Conservation (phyloP, 192 early-diverging fungal genomes). For the Backusella sp. region DNA sequence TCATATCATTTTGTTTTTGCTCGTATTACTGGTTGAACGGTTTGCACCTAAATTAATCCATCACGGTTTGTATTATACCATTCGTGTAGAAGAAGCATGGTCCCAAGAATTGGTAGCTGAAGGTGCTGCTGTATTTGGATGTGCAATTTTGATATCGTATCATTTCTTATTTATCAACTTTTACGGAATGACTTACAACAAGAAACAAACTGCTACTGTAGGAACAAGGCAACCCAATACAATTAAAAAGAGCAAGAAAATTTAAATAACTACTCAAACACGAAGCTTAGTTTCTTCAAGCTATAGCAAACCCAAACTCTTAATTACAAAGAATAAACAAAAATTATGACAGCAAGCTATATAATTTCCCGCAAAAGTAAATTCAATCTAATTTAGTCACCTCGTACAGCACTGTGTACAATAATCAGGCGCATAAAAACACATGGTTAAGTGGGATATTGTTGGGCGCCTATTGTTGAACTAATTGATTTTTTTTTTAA, state of each 20-base stretch:
- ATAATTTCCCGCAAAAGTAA: neutral
- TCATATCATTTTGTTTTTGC: slow-evolving; percentile 63
- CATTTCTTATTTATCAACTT: slow-evolving; percentile 84
- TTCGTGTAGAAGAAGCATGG: slow-evolving; percentile 65
- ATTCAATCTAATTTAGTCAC: neutral
- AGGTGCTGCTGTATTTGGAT: slow-evolving; percentile 74
- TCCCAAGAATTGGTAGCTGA: slow-evolving; percentile 69
- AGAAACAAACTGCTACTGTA: slow-evolving; percentile 37
- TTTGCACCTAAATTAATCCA: slow-evolving; percentile 61
- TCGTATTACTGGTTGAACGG: slow-evolving; percentile 71
- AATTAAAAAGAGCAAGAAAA: neutral
- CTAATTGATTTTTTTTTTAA: neutral
- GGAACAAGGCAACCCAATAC: neutral
- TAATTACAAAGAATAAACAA: neutral
- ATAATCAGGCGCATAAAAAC: neutral
- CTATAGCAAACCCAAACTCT: neutral
- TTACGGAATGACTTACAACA: slow-evolving; percentile 73
- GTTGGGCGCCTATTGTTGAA: neutral
- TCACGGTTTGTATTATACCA: slow-evolving; percentile 68
- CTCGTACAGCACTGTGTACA: neutral
- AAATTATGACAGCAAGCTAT: neutral
- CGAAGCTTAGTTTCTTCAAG: neutral
- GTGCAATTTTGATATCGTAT: slow-evolving; percentile 71
- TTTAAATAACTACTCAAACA: neutral
- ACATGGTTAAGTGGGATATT: neutral